A percentile compares a stretch with the other conserved stretches of the same genome.
These are phyloP conservation scores for Rhizopogon roseolus DNA, from an alignment of 768 basidiomycete genomes.

Conservation along the genomic window DNA sequence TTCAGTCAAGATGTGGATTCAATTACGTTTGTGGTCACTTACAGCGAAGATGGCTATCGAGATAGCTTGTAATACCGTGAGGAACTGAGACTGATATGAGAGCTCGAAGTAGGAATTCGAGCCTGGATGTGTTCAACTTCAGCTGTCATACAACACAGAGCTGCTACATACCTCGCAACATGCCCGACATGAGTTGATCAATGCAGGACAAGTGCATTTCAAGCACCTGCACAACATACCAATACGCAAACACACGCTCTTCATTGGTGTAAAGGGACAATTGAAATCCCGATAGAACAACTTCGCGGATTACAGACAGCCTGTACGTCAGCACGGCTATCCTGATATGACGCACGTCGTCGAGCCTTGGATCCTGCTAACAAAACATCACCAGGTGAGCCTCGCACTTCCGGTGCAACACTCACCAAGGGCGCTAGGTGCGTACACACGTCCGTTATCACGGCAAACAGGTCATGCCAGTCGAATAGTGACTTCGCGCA, in stretches of 20 bases:
- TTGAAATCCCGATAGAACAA: constrained; percentile 74
- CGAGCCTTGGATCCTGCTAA: constrained; percentile 14
- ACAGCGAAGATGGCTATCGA: constrained; percentile 52
- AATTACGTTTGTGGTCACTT: constrained; percentile 12
- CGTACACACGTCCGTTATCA: constrained; percentile 23
- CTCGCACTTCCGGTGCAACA: not conserved
- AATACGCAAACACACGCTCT: constrained; percentile 73
- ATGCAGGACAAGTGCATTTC: constrained; percentile 51
- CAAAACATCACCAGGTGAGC: not conserved
- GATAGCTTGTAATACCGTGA: constrained; percentile 56
- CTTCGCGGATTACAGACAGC: constrained; percentile 55
- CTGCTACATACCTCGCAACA: constrained; percentile 35
- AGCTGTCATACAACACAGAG: constrained; percentile 2
- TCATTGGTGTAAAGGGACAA: constrained; percentile 65
- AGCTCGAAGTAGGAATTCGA: constrained; percentile 38
- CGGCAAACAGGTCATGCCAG: constrained; percentile 63
- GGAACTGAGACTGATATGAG: constrained; percentile 42
- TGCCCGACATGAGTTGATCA: constrained; percentile 38
- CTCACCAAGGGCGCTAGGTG: constrained; percentile 16
- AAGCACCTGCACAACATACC: constrained; percentile 58
- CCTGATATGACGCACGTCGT: constrained; percentile 39
- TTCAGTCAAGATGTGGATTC: not conserved
- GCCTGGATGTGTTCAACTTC: constrained; percentile 4
- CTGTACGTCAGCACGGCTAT: constrained; percentile 53
- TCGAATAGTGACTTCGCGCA: constrained; percentile 59